Base-by-base conservation (phyloP, 1,139 yeast genomes). In the Saccharomyces pastorianus region DNA sequence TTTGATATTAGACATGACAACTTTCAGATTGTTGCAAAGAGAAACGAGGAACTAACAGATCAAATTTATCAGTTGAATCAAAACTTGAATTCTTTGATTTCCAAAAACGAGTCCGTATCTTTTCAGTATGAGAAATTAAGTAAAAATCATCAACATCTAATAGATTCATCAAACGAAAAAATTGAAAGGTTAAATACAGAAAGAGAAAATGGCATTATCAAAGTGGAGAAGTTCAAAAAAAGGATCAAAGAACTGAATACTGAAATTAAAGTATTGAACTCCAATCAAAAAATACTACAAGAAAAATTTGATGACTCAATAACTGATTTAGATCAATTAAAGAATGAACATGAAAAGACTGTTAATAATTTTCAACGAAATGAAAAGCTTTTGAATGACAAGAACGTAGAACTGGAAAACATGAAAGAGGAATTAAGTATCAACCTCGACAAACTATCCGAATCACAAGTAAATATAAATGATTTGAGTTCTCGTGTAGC, bases 21-120 rank as follows among this genome's bases (percentile, higher is more conserved):
- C 8, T 58, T 56, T 42, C 55, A 49, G 27, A 49, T 48, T 28
- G 42, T 60, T 3, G 38, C 54, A 14, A 55, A 52, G 31, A 59
- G 66, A 52, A 66, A 77, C 20, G 67, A 70, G 4, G 78, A 76
- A 54, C 69, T 81, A 25, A 61, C 73, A 6, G 58, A 57, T 14
- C 66, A 70, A 51, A 70, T 78, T 0, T 64, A 75, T 48, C 55
- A 49, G 11, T 25, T 64, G 27, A 65, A 67, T 53, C 56, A 56
- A 41, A 59, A 59, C 42, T 47, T 64, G 7, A 65, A 62, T 47
- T 51, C 48, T 42, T 52, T 57, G 59, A 67, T 68, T 8, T 67
- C 68, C 25, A 88, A 84, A 61, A 71, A 80, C 31, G 74, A 73
- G 17, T 64, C 71, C 32, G 4, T 23, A 27, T 27, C 8, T 25